Evolutionary conservation across 345 rosid genomes (phyloP), one percentile per base, ranked within the genome.

Genomic region (Moricandia moricandioides): DNA sequence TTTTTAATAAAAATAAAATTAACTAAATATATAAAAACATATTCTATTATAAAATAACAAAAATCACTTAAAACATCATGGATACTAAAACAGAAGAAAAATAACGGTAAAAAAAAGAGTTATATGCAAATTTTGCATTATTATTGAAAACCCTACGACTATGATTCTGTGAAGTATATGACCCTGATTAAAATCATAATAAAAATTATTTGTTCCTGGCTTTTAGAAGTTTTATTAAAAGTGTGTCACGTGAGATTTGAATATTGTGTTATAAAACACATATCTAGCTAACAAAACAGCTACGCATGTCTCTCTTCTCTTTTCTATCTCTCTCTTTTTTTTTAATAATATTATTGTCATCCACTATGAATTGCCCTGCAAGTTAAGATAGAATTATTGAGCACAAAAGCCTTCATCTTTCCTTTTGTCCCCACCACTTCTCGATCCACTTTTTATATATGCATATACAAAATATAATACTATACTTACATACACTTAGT

Each of bases 391-490:
- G 27, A 77, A 77, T 77, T 21, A 77, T 77, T 77, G 80, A 70
- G 66, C 71, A 56, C 66, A 64, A 77, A 76, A 76, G 80, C 71
- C 65, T 52, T 13, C 65, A 43, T 43, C 31, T 76, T 70, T 45
- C 37, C 66, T 77, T 77, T 70, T 64, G 80, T 56, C 71, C 80
- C 75, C 75, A 70, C 75, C 75, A 77, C 80, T 77, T 77, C 24
- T 34, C 33, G 33, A 77, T 45, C 55, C 71, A 62, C 71, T 70
- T 51, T 70, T 63, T 56, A 29, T 27, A 45, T 45, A 45, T 17
- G 27, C 24, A 8, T n/a, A 67, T 34, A 62, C 12, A 51, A n/a
- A 3, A 74, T 39, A 45, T 47, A 60, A 24, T 14, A 58, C 61
- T 67, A 14, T 45, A 27, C 26, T 24, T 27, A 14, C 47, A 73